phyloP scores from a whole-genome alignment of 768 basidiomycete species.

The Boletus rubroflammeus region DNA sequence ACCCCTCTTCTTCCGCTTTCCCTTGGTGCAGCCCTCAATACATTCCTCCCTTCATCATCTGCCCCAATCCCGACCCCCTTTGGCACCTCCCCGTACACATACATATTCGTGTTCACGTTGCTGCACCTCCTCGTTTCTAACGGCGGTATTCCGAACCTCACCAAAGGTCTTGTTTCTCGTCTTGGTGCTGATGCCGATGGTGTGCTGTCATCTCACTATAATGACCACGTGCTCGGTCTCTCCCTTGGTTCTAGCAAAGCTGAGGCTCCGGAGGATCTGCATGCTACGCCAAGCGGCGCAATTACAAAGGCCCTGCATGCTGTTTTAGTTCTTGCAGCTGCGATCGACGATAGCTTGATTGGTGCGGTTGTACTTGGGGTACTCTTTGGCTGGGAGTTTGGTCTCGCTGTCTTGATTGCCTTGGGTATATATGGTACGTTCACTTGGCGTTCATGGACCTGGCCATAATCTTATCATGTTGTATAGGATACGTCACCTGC shows the following conservation, averaged over 20 bases:
- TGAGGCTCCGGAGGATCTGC: conserved; percentile 69
- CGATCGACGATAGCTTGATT: conserved; percentile 72
- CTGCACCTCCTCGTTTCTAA: conserved; percentile 73
- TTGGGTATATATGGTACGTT: conserved; percentile 70
- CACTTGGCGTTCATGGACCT: neutral
- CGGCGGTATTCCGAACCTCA: conserved; percentile 70
- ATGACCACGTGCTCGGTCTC: conserved; percentile 83
- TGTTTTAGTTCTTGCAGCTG: conserved; percentile 67
- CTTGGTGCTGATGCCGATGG: conserved; percentile 88
- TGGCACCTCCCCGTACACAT: conserved; percentile 58
- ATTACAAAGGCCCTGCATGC: conserved; percentile 18
- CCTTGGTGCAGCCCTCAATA: conserved; percentile 45
- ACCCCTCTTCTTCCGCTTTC: conserved; percentile 69
- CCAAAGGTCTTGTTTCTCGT: conserved; percentile 75
- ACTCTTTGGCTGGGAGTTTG: conserved; percentile 63
- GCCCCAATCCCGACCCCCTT: conserved; percentile 21
- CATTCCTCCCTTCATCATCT: conserved; percentile 17
- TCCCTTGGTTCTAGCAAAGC: conserved; percentile 78
- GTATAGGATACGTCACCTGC: conserved; percentile 17
- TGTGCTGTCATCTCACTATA: conserved; percentile 56
- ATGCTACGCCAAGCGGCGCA: conserved; percentile 5
- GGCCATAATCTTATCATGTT: neutral
- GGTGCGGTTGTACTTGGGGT: conserved; percentile 66
- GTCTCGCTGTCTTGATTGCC: conserved; percentile 64
- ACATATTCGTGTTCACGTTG: conserved; percentile 63